Evolutionary conservation across 352 stramenopile genomes (phyloP).

Genomic region (Pythium rhizo-oryzae): DNA sequence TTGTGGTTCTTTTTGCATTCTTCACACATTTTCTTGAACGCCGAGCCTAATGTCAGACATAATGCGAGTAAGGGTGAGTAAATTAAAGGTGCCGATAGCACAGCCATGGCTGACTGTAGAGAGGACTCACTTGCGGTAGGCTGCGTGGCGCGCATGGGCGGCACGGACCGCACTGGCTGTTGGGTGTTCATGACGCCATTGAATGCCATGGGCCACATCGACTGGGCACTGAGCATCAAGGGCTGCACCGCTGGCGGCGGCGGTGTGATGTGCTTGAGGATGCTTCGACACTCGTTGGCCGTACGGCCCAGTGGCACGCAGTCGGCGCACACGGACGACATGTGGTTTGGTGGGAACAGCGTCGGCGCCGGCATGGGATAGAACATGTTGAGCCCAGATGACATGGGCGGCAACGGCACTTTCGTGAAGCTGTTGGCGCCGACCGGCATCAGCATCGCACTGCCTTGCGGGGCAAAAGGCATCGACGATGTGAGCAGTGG

Average conservation of each 20-base stretch:
- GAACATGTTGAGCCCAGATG: slow-evolving; percentile 45
- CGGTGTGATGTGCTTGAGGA: slow-evolving; percentile 37
- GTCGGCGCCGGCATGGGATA: slow-evolving; percentile 38
- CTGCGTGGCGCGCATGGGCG: slow-evolving; percentile 22
- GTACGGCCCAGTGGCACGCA: slow-evolving; percentile 27
- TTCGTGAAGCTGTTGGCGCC: slow-evolving; percentile 30
- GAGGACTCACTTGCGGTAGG: slow-evolving; percentile 6
- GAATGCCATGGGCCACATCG: slow-evolving; percentile 25
- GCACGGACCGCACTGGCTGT: slow-evolving; percentile 27
- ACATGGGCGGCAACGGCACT: slow-evolving; percentile 44
- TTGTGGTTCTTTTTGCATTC: slow-evolving; percentile 69
- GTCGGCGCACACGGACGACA: slow-evolving; percentile 32
- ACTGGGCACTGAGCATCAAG: slow-evolving; percentile 20
- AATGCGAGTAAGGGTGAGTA: no score
- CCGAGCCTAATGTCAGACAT: not conserved
- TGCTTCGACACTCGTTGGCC: slow-evolving; percentile 33
- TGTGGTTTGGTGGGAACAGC: slow-evolving; percentile 32
- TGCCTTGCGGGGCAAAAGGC: slow-evolving; percentile 5
- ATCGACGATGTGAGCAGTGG: slow-evolving; percentile 1
- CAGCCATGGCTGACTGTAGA: not conserved
- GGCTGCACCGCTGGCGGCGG: slow-evolving; percentile 2
- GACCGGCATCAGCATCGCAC: slow-evolving; percentile 15
- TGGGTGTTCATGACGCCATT: slow-evolving; percentile 12
- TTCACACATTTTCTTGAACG: slow-evolving; percentile 70
- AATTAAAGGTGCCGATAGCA: no score